A percentile compares a stretch with the other conserved stretches of the same genome.
Conservation (phyloP, 2,329 filamentous ascomycete genomes). For the Thielaviopsis populi region DNA sequence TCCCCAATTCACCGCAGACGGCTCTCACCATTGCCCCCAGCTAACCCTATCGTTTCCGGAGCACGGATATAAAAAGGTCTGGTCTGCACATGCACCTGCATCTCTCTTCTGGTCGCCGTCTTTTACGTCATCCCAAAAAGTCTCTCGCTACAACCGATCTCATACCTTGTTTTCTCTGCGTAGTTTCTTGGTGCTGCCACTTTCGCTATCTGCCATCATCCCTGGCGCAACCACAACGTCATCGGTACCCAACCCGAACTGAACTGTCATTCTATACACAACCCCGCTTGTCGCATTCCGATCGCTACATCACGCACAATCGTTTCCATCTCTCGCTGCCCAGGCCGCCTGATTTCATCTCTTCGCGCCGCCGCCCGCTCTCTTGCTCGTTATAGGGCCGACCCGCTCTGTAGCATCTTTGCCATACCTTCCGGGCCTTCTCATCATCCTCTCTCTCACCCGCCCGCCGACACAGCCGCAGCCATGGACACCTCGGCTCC, state of each 20-base stretch:
- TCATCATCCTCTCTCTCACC: background rate
- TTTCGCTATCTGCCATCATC: background rate
- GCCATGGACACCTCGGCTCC: slow-evolving; percentile 25
- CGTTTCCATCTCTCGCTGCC: background rate
- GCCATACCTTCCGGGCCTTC: background rate
- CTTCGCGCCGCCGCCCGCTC: background rate
- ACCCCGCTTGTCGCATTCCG: background rate
- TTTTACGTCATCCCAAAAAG: background rate
- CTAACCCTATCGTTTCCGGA: background rate
- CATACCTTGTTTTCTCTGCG: background rate
- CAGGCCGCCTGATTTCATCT: background rate
- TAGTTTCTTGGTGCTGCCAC: background rate
- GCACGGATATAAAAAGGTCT: background rate
- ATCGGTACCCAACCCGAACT: background rate
- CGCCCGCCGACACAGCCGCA: slow-evolving; percentile 19
- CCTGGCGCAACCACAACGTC: slow-evolving; percentile 15
- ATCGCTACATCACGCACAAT: background rate
- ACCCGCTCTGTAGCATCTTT: background rate
- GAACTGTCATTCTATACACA: background rate
- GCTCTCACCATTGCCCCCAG: background rate
- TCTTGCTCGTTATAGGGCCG: background rate
- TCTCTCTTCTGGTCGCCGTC: background rate
- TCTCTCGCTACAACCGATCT: background rate
- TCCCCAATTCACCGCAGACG: background rate
- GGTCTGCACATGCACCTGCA: too few species aligned